Evolutionary conservation across 345 rosid species (phyloP).

Genomic region (Fremontodendron californicum): DNA sequence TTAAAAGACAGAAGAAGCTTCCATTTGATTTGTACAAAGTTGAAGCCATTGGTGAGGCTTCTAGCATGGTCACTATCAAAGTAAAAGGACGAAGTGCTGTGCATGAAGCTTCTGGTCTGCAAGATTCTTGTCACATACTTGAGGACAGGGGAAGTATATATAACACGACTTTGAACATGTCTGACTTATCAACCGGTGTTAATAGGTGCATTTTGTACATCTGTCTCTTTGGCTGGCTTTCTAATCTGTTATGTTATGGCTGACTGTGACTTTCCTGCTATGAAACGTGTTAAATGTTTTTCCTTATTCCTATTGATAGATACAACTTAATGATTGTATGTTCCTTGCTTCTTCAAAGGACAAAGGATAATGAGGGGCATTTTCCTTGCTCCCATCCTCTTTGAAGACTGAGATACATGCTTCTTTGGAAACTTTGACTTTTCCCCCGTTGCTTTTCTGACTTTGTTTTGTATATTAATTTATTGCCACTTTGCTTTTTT

Average conservation of each 20-base stretch:
- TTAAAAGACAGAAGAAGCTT: constrained; percentile 71
- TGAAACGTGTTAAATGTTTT: constrained; percentile 10
- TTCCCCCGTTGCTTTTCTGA: neutral
- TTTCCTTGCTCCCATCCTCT: neutral
- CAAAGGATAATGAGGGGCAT: neutral
- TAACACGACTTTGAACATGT: constrained; percentile 89
- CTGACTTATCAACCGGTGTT: constrained; percentile 86
- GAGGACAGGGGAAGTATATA: constrained; percentile 87
- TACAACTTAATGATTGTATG: neutral
- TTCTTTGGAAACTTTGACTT: neutral
- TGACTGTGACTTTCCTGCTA: neutral
- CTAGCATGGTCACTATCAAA: constrained; percentile 75
- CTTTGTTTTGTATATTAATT: neutral
- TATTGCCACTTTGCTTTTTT: constrained; percentile 2
- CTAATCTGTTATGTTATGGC: neutral
- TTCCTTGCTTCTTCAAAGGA: neutral
- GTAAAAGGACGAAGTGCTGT: constrained; percentile 95
- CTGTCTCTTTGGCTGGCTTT: constrained; percentile 14
- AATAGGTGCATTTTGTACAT: constrained; percentile 50
- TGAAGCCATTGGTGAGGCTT: constrained; percentile 59
- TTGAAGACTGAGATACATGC: neutral
- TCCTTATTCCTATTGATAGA: neutral
- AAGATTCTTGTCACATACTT: constrained; percentile 89
- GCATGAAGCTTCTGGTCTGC: constrained; percentile 89
- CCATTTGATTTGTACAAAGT: constrained; percentile 68